Base-by-base conservation (phyloP, 768 basidiomycete species). In the Kwoniella bestiolae region DNA sequence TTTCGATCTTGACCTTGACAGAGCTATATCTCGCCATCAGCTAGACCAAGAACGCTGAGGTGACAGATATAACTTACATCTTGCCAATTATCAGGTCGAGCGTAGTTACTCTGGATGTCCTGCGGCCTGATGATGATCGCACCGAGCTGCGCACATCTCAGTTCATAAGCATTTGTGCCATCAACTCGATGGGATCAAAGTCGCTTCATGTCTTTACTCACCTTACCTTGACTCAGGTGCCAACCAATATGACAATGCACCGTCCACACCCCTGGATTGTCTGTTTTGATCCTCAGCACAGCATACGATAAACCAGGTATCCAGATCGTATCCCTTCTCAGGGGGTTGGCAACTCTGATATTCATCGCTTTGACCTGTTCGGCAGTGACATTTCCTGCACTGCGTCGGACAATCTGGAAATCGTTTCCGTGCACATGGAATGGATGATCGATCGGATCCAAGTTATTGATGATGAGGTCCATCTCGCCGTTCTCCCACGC, bases 171-270 rank as follows among this genome's bases (percentile, higher is more conserved):
- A n/a, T n/a, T n/a, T n/a, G n/a, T n/a, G n/a, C n/a, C n/a, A n/a
- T n/a, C n/a, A n/a, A n/a, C n/a, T n/a, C n/a, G n/a, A n/a, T n/a
- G n/a, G n/a, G n/a, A n/a, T n/a, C n/a, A n/a, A n/a, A n/a, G n/a
- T n/a, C 41, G n/a, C 9, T 25, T 49, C 46, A 25, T 49, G 26
- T 7, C 16, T 28, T 16, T 3, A 62, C 60, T 63, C 50, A 55
- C 61, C 34, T 71, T 71, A 7, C 70, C 70, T 11, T 51, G 16
- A 18, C 63, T 9, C 11, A 71, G 50, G 38, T 68, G 70, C 63
- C 64, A 72, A 3, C 68, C 70, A 45, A 72, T 68, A 59, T 72
- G 70, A 35, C 70, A 72, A 41, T 72, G 70, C 34, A 72, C n/a
- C 3, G 64, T 52, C 70, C 70, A 72, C 4, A 72, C 65, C 9